Evolutionary conservation across 352 stramenopile genomes (phyloP).

Genomic region (Phytophthora colocasiae): DNA sequence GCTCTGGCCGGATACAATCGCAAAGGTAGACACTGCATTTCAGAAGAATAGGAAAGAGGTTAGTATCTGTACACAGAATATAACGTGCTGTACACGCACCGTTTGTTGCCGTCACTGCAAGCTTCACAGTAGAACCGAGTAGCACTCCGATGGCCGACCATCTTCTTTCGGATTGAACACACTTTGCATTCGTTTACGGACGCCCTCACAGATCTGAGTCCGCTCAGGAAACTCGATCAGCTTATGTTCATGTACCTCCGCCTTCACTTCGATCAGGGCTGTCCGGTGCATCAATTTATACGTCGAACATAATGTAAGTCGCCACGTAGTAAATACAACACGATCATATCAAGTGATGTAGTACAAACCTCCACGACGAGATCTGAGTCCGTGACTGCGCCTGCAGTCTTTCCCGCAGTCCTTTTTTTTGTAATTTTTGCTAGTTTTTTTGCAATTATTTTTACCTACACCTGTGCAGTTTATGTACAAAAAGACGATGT

Average conservation of each 20-base stretch:
- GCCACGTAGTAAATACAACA: not conserved
- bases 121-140: not conserved
- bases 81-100: not conserved
- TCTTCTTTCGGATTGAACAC: not conserved
- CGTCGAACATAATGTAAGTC: too few species aligned
- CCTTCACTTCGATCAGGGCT: too few species aligned
- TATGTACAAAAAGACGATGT: too few species aligned
- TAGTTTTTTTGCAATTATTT: too few species aligned
- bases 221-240: not conserved
- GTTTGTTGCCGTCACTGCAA: slow-evolving; percentile 7
- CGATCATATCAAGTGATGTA: not conserved
- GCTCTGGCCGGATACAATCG: not conserved
- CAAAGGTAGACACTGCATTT: slow-evolving; percentile 7
- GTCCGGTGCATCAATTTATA: too few species aligned
- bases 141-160: not conserved
- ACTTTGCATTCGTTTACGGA: not conserved
- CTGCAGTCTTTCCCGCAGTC: too few species aligned
- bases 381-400: not conserved
- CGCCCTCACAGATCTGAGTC: not conserved
- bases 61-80: too few species aligned
- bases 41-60: not conserved
- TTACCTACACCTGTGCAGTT: too few species aligned
- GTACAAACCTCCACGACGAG: slow-evolving; percentile 1
- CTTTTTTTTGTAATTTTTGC: too few species aligned
- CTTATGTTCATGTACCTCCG: not conserved